Base-by-base conservation (phyloP, 2,329 filamentous ascomycete genomes). In the Hawksworthiomyces lignivorus region DNA sequence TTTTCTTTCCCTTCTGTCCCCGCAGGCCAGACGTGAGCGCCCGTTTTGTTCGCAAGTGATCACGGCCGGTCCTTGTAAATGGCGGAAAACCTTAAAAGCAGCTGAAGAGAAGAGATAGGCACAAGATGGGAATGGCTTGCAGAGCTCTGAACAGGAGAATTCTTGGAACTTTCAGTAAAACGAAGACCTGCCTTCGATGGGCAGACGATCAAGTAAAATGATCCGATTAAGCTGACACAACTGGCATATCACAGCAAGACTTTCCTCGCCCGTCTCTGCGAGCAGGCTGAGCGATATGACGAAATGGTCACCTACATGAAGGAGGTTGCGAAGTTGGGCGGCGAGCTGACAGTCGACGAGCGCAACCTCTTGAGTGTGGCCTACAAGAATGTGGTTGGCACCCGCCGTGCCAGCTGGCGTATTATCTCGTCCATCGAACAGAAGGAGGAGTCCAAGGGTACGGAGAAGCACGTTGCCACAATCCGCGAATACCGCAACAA, bases 271-370 rank as follows among this genome's bases (percentile, higher is more conserved):
- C 84, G 92, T 75, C 88, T 98, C 67, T 97, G 92, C 79, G 92
- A 97, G 86, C 92, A 98, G 82, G 92, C 92, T 67, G 92, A 97
- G 80, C 90, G 90, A 66, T 98, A 98, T 74, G 90, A 98, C 90
- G 92, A 97, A 75, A 97, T 97, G 90, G 90, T 97, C 59, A 88
- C 82, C 64, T 96, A 90, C 77, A 97, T 97, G 92, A 97, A 97
- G 87, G 88, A 96, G 84, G 90, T 97, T 61, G 90, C 90, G 70
- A 94, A 95, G 74, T 67, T 82, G 56, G 78, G 75, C 56, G 76
- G 77, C 59, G 85, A 89, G 70, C 82, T 90, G 61, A 83, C 81
- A 53, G 90, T 97, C 58, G 90, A 97, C 68, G 92, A 98, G 82
- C 87, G 90, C 69, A 97, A 97, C 75, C 85, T 98, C 53, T 83